Percentiles rank a stretch among this genome's conserved stretches.
phyloP scores from a whole-genome alignment of 2,329 filamentous ascomycete genomes.

The Diaporthe citri region DNA sequence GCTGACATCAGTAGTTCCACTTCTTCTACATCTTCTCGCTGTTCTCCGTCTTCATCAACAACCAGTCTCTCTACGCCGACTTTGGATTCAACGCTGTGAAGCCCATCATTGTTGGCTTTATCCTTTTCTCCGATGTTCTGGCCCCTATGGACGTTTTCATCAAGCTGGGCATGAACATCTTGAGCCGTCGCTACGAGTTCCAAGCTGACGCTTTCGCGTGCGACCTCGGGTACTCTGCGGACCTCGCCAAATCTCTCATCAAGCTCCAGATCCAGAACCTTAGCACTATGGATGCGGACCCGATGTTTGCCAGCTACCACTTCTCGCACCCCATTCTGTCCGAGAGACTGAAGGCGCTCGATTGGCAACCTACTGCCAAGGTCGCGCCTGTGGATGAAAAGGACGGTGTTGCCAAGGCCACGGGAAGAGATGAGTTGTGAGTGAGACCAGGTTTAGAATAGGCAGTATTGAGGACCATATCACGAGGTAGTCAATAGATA shows the following conservation, averaged over 20 bases:
- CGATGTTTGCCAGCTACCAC: conserved; percentile 98
- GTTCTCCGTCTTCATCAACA: conserved; percentile 98
- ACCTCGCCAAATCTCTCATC: conserved; percentile 89
- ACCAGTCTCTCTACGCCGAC: conserved; percentile 87
- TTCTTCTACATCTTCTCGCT: conserved; percentile 97
- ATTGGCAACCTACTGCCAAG: conserved; percentile 78
- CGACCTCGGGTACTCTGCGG: conserved; percentile 83
- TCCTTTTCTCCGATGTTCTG: conserved; percentile 97
- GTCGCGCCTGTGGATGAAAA: conserved; percentile 54
- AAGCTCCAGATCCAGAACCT: conserved; percentile 99
- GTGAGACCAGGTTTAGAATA: background rate
- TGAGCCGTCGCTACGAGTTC: conserved; percentile 96
- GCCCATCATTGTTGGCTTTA: conserved; percentile 96
- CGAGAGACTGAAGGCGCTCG: conserved; percentile 90
- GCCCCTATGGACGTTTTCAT: conserved; percentile 94
- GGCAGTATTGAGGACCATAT: background rate
- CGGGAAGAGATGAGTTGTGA: conserved; percentile 81
- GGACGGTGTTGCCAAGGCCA: conserved; percentile 73
- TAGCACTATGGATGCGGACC: conserved; percentile 98
- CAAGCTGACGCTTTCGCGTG: conserved; percentile 93
- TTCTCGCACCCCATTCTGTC: conserved; percentile 97
- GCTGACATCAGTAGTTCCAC: conserved; percentile 74
- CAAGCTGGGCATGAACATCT: conserved; percentile 95
- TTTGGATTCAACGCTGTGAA: conserved; percentile 89
- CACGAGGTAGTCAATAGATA: background rate